phyloP scores from a whole-genome alignment of 2,329 filamentous ascomycete species.

The Penicillium brevicompactum region DNA sequence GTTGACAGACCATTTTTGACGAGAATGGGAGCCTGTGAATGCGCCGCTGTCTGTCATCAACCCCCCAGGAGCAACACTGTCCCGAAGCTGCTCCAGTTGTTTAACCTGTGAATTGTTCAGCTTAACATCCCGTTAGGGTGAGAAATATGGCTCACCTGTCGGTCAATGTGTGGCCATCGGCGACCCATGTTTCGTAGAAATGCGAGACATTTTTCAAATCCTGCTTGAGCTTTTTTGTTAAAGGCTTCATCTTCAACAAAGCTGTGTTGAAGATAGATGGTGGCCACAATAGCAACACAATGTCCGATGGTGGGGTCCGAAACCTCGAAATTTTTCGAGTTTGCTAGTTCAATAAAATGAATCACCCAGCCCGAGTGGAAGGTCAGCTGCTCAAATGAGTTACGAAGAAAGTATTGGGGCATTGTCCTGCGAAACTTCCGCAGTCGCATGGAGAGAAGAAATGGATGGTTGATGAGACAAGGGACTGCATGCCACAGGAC shows the following conservation, averaged over 20 bases:
- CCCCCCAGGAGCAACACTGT: conserved; percentile 34
- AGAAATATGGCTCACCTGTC: conserved; percentile 13
- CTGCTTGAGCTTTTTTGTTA: conserved; percentile 38
- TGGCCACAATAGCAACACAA: conserved; percentile 51
- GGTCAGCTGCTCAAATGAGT: conserved; percentile 51
- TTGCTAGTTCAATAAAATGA: conserved; percentile 48
- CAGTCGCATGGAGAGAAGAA: conserved; percentile 51
- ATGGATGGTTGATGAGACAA: conserved; percentile 53
- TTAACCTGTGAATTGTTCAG: conserved; percentile 14
- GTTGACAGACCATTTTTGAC: conserved; percentile 37
- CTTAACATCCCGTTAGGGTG: background rate
- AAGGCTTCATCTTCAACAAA: conserved; percentile 42
- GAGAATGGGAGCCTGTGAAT: background rate
- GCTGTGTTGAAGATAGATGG: conserved; percentile 54
- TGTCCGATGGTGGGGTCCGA: conserved; percentile 49
- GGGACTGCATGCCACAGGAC: conserved; percentile 52
- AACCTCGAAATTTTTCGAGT: conserved; percentile 44
- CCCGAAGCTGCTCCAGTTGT: conserved; percentile 32
- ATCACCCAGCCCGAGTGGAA: conserved; percentile 52
- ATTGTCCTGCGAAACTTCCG: conserved; percentile 51
- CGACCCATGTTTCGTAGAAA: conserved; percentile 37
- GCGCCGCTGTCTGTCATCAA: conserved; percentile 4
- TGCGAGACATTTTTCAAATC: conserved; percentile 43
- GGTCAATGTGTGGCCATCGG: conserved; percentile 40
- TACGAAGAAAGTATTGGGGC: conserved; percentile 54